Base-by-base conservation (phyloP, 176 grass and related monocot genomes). In the Oryza meyeriana region DNA sequence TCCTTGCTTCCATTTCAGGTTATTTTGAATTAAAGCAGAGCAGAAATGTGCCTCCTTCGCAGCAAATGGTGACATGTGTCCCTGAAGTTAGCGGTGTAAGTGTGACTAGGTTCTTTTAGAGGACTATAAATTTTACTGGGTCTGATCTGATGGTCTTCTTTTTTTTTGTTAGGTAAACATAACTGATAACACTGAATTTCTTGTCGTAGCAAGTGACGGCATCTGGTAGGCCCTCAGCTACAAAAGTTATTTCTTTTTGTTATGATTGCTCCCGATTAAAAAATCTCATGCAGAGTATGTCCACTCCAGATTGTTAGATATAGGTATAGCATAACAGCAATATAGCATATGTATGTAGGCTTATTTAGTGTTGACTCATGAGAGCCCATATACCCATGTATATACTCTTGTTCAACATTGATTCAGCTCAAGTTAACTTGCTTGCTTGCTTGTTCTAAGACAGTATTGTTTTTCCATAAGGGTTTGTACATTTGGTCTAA, bases 121-220 rank as follows among this genome's bases (percentile, higher is more conserved):
- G 14, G 44, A 52, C 12, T 39, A 57, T 1, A 35, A 17, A 57
- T 69, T 55, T 57, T 17, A 1, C 12, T 52, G 13, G 28, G 7
- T 38, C 22, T 68, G 12, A 22, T 80, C 45, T 80, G 64, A 69
- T 69, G 31, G 27, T 1, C 13, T 12, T 14, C 5, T 3, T 66
- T 26, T 69, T 79, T 17, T 38, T 29, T 58, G 50, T 6, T 79
- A 90, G 88, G 63, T 68, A 45, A 27, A 79, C 26, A 81, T 90
- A 68, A 68, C 58, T 24, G 48, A 83, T 66, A 61, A 74, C 13
- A 35, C 25, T 22, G 83, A 89, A 13, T 82, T 89, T 66, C 71
- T 89, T 65, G 33, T 89, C 47, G 40, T 89, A 44, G 88, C 83
- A 78, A 85, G 64, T 76, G 78, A 61, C 25, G 78, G 83, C 24